Percentiles rank a stretch among this genome's conserved stretches.
Conservation (phyloP, 768 basidiomycete genomes). For the Leucosporidium creatinivorum region DNA sequence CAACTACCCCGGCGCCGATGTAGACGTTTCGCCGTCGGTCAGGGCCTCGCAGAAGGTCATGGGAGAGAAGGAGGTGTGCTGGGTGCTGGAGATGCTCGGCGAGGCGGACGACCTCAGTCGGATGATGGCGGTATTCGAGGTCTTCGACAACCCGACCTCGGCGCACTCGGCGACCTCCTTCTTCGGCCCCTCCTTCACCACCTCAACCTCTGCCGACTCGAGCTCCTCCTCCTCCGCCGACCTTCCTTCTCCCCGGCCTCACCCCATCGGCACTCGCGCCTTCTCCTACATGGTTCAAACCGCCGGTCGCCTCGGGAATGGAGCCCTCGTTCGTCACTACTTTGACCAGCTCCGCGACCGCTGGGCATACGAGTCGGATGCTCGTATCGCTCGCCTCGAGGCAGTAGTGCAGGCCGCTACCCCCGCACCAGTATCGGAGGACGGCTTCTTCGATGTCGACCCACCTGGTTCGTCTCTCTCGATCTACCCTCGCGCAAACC, state of each 20-base stretch:
- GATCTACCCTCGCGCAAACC: too few species aligned
- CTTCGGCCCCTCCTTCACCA: conserved; percentile 17
- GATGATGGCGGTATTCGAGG: conserved; percentile 25
- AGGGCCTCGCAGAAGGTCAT: background rate
- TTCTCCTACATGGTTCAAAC: conserved; percentile 17
- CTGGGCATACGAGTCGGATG: conserved; percentile 2
- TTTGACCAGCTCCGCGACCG: conserved; percentile 23
- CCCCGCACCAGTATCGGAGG: background rate
- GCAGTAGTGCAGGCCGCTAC: background rate
- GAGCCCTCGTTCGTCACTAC: conserved; percentile 20
- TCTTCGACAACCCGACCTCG: conserved; percentile 8
- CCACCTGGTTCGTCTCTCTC: background rate
- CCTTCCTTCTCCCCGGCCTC: conserved; percentile 6
- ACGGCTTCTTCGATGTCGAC: background rate
- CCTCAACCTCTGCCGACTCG: background rate
- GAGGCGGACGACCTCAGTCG: conserved; percentile 17
- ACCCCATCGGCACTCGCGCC: conserved; percentile 26
- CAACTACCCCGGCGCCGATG: conserved; percentile 14
- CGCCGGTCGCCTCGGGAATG: conserved; percentile 11
- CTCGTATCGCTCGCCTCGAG: too few species aligned
- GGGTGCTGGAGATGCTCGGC: conserved; percentile 21
- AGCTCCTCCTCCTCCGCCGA: background rate
- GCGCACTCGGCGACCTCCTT: conserved; percentile 1
- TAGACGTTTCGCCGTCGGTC: background rate
- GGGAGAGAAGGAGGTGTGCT: conserved; percentile 16